Percentiles rank a stretch among this genome's conserved stretches.
Conservation (phyloP, 2,329 filamentous ascomycete species). For the Talaromyces amestolkiae region DNA sequence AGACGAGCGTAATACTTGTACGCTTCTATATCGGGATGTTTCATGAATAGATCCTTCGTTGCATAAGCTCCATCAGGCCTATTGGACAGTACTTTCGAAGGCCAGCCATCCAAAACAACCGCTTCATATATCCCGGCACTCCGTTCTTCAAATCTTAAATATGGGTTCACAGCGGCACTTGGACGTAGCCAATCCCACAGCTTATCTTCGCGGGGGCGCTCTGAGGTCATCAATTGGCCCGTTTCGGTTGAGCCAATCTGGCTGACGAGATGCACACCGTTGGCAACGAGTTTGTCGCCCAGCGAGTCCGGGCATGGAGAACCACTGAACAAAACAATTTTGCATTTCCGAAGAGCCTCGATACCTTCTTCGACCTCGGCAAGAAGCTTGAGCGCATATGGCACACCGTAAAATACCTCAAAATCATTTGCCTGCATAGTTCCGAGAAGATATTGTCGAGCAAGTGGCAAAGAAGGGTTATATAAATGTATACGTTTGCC, state of each 20-base stretch:
- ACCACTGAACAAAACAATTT: conserved; percentile 58
- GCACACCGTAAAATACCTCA: conserved; percentile 60
- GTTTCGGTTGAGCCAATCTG: conserved; percentile 63
- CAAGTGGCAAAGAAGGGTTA: conserved; percentile 57
- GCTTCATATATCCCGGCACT: conserved; percentile 37
- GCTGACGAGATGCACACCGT: conserved; percentile 55
- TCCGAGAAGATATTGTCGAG: conserved; percentile 48
- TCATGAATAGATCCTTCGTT: conserved; percentile 51
- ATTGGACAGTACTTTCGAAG: conserved; percentile 45
- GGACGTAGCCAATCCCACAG: conserved; percentile 61
- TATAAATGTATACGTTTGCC: conserved; percentile 54
- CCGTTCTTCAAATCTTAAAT: conserved; percentile 38
- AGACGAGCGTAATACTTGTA: conserved; percentile 22
- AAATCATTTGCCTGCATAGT: conserved; percentile 46
- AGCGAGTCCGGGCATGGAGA: conserved; percentile 60
- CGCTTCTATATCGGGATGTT: conserved; percentile 43
- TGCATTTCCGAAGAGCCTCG: neutral
- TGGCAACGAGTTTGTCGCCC: conserved; percentile 52
- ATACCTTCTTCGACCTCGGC: conserved; percentile 59
- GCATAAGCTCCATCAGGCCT: conserved; percentile 49
- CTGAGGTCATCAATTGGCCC: conserved; percentile 61
- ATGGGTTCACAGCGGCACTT: conserved; percentile 41
- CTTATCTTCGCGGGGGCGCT: conserved; percentile 52
- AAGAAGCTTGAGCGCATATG: conserved; percentile 63
- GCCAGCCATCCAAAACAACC: conserved; percentile 37